Conservation (phyloP, 2,329 filamentous ascomycete genomes). For the Fusarium scirpi region DNA sequence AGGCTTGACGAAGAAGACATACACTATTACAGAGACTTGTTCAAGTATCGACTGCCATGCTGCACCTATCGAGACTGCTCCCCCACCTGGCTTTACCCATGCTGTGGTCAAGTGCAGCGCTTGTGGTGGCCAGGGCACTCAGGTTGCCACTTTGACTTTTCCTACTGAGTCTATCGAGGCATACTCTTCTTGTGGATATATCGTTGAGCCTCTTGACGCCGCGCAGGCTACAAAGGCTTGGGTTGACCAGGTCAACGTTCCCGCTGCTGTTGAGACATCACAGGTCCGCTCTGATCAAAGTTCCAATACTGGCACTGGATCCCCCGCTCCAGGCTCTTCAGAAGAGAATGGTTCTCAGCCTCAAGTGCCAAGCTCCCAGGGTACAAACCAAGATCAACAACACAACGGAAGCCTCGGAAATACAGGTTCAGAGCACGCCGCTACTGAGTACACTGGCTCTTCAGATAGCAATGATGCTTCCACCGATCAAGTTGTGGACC, state of each 20-base stretch:
- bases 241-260: background rate
- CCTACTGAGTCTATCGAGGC: constrained; percentile 5
- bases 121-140: background rate
- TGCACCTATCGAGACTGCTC: constrained; percentile 3
- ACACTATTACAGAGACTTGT: constrained; percentile 14
- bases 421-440: background rate
- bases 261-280: background rate
- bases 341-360: background rate
- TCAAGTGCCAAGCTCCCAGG: background rate
- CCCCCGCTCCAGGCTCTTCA: background rate
- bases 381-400: background rate
- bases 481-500: background rate
- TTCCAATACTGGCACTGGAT: too few species aligned
- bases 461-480: background rate
- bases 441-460: background rate
- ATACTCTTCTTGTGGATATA: constrained; percentile 19
- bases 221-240: background rate
- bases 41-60: constrained; percentile 5
- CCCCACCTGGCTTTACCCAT: constrained; percentile 13
- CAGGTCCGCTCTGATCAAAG: background rate
- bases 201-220: background rate
- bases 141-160: constrained; percentile 14
- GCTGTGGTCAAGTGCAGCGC: constrained; percentile 16
- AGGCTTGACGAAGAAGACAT: constrained; percentile 3
- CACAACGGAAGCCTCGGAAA: background rate